phyloP scores from a whole-genome alignment of 2,329 filamentous ascomycete species.

The Fusarium beomiforme region DNA sequence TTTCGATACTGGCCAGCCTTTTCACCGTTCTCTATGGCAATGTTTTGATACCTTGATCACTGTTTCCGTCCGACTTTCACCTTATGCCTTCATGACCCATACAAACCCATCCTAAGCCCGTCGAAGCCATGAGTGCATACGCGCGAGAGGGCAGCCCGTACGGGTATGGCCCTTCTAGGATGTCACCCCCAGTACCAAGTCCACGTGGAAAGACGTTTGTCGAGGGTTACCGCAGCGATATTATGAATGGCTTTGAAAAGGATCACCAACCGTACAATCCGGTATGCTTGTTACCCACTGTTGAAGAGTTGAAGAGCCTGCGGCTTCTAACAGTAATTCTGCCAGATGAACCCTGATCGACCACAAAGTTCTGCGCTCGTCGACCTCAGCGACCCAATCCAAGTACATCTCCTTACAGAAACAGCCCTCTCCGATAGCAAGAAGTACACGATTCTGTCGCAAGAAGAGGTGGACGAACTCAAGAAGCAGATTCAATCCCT shows the following conservation, averaged over 20 bases:
- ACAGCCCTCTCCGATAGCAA: slow-evolving; percentile 91
- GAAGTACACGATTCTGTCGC: slow-evolving; percentile 84
- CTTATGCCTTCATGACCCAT: slow-evolving; percentile 40
- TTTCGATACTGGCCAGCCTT: slow-evolving; percentile 23
- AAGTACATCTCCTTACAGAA: slow-evolving; percentile 91
- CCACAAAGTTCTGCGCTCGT: slow-evolving; percentile 66
- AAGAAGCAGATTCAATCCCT: slow-evolving; percentile 86
- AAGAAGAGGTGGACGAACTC: slow-evolving; percentile 89
- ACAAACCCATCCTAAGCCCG: slow-evolving; percentile 25
- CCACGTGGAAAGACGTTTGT: slow-evolving; percentile 62
- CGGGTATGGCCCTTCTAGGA: slow-evolving; percentile 48
- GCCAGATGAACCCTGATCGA: slow-evolving; percentile 61
- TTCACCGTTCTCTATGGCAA: slow-evolving; percentile 30
- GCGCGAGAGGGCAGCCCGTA: slow-evolving; percentile 48
- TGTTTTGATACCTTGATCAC: slow-evolving; percentile 21
- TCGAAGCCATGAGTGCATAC: slow-evolving; percentile 53
- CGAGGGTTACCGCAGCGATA: slow-evolving; percentile 68
- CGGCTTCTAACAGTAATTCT: slow-evolving; percentile 18
- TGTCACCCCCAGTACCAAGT: slow-evolving; percentile 48
- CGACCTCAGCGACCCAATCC: slow-evolving; percentile 76
- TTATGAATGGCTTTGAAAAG: slow-evolving; percentile 63
- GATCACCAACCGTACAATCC: slow-evolving; percentile 67
- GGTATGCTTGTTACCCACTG: slow-evolving; percentile 53
- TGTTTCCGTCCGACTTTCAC: background rate
- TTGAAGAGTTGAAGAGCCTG: background rate